Base-by-base conservation (phyloP, 208 protist genomes). In the Crithidia acanthocephali region DNA sequence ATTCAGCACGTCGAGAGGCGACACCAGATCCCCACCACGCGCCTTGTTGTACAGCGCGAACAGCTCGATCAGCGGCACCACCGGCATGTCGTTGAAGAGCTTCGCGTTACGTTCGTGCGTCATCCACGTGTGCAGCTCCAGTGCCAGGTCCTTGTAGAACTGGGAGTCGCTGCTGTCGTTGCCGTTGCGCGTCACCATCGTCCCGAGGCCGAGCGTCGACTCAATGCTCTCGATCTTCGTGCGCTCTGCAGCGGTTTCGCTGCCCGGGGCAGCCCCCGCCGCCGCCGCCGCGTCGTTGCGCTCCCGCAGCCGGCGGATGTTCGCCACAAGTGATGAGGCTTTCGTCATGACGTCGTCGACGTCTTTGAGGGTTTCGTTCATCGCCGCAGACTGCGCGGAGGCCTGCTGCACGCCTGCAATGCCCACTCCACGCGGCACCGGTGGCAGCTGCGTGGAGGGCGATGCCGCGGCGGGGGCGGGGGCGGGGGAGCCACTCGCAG, bases 291-390 rank as follows among this genome's bases (percentile, higher is more conserved):
- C 72, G 48, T 72, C 72, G 58, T 71, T 77, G 42, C 81, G 83
- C 70, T 92, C 76, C 20, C 83, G 82, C 33, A 95, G 60, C 30
- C 75, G 69, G 25, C 79, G 73, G 50, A 95, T 95, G 56, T 62
- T 85, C n/a, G 64, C 72, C 47, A 95, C 90, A 0, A 95, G 72
- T 13, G 86, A 58, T 6, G 87, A 93, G 25, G 87, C 90, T 27
- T 93, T 89, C 45, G 70, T 76, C 90, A 95, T 95, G 1, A 95
- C 84, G 59, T 95, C 87, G 53, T 95, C 87, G 69, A 95, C 90
- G 66, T 93, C 88, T 57, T 76, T 80, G 28, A 95, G 72, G 0
- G 87, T 86, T 23, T 86, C 85, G 50, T 63, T 53, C 80, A 91
- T 67, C 53, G 81, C 64, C 18, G 76, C 74, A 4, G 72, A 76